A percentile compares a stretch with the other conserved stretches of the same genome.
Evolutionary conservation across 2,329 filamentous ascomycete species (phyloP).

Genomic region (Diaporthe capsici): DNA sequence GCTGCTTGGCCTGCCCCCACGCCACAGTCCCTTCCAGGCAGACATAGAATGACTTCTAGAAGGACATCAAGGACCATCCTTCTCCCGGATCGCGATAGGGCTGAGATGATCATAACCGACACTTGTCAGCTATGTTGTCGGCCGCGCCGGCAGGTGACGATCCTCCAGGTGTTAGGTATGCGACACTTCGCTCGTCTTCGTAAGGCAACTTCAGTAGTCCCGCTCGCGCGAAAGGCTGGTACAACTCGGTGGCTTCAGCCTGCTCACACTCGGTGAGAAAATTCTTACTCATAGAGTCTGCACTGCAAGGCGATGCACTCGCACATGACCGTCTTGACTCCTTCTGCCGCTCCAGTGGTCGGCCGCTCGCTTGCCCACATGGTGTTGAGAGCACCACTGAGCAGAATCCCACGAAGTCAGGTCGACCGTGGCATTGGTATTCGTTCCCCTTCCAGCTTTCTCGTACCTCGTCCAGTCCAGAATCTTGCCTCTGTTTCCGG

Average conservation of each 20-base stretch:
- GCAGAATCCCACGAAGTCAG: background rate
- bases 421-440: background rate
- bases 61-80: background rate
- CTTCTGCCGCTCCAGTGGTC: background rate
- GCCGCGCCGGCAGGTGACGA: constrained; percentile 19
- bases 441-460: too few relatives aligned
- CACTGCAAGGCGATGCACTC: background rate
- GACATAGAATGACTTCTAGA: background rate
- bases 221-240: background rate
- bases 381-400: background rate
- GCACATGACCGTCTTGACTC: background rate
- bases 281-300: background rate
- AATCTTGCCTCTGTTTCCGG: background rate
- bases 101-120: constrained; percentile 7
- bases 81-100: background rate
- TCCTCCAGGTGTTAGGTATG: background rate
- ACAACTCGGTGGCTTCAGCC: background rate
- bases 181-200: background rate
- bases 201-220: background rate
- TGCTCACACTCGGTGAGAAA: background rate
- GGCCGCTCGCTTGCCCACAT: background rate
- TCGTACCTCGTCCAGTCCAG: background rate
- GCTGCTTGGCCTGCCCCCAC: background rate
- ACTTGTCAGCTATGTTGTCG: constrained; percentile 8
- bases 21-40: constrained; percentile 11